These are phyloP conservation scores for Aspergillus quadricinctus DNA, from an alignment of 2,329 filamentous ascomycete species.

Conservation along the genomic window DNA sequence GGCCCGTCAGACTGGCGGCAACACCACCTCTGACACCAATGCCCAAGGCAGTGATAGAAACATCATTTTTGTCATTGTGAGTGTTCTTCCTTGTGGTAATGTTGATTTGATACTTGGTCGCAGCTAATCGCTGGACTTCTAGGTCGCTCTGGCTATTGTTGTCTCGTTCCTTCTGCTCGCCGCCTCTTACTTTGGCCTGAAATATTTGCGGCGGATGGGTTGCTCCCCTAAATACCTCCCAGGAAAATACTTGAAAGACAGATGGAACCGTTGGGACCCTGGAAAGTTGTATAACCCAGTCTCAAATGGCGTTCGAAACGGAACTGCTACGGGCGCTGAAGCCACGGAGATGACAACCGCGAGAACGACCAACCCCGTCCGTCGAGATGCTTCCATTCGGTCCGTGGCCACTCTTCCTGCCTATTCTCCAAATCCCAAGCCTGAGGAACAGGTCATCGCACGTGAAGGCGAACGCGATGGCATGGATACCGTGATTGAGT, in stretches of 20 bases:
- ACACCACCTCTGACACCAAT: background rate
- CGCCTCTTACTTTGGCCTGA: slow-evolving; percentile 34
- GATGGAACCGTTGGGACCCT: slow-evolving; percentile 50
- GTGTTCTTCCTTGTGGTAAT: slow-evolving; percentile 6
- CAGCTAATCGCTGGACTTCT: slow-evolving; percentile 1
- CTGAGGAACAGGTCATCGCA: slow-evolving; percentile 76
- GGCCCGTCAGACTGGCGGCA: slow-evolving; percentile 11
- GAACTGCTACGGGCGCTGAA: slow-evolving; percentile 23
- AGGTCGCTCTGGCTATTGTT: slow-evolving; percentile 29
- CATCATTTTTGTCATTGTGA: slow-evolving; percentile 28
- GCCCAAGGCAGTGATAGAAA: slow-evolving; percentile 13
- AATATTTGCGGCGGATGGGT: slow-evolving; percentile 41
- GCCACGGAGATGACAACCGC: slow-evolving; percentile 27
- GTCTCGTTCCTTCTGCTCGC: slow-evolving; percentile 28
- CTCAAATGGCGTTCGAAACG: slow-evolving; percentile 17
- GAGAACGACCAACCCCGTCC: slow-evolving; percentile 47
- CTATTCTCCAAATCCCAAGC: slow-evolving; percentile 69
- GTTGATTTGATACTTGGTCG: background rate
- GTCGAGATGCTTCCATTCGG: slow-evolving; percentile 79
- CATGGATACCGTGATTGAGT: slow-evolving; percentile 84
- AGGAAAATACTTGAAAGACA: slow-evolving; percentile 46
- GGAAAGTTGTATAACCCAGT: slow-evolving; percentile 41
- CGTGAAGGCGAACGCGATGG: slow-evolving; percentile 88
- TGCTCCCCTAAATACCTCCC: slow-evolving; percentile 50
- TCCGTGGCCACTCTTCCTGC: slow-evolving; percentile 92